phyloP scores from a whole-genome alignment of 2,329 filamentous ascomycete species.

The Orbilia ellipsospora region DNA sequence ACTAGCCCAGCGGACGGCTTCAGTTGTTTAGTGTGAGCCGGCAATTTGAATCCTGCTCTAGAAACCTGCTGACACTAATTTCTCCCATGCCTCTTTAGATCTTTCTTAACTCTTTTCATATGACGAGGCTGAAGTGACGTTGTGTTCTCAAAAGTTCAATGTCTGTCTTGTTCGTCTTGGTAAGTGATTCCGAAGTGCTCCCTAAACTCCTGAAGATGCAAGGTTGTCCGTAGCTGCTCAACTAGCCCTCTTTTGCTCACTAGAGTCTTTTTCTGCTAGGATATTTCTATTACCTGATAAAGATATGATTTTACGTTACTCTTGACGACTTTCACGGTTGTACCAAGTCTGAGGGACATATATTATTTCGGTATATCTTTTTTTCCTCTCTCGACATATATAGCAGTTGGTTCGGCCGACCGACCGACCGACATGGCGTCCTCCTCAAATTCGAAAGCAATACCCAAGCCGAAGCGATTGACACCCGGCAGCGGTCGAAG shows the following conservation, averaged over 20 bases:
- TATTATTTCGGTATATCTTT: slow-evolving; percentile 1
- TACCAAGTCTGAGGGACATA: neutral
- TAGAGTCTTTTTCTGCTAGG: slow-evolving; percentile 1
- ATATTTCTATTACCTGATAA: slow-evolving; percentile 20
- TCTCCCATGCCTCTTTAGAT: slow-evolving; percentile 15
- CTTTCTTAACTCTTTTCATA: slow-evolving; percentile 1
- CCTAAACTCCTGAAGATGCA: slow-evolving; percentile 23
- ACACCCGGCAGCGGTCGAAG: slow-evolving; percentile 9
- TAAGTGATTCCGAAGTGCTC: slow-evolving; percentile 48
- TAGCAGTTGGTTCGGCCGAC: neutral
- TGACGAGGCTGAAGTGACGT: slow-evolving; percentile 25
- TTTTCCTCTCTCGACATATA: neutral
- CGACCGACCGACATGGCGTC: slow-evolving; percentile 38
- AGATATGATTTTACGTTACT: slow-evolving; percentile 28
- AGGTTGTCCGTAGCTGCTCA: slow-evolving; percentile 22
- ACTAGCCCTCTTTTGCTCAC: neutral
- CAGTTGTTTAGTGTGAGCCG: neutral
- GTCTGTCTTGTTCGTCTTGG: slow-evolving; percentile 18
- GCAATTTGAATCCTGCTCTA: neutral
- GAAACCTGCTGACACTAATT: neutral
- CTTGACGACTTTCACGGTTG: slow-evolving; percentile 28
- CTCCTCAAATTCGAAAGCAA: slow-evolving; percentile 27
- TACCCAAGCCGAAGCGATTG: slow-evolving; percentile 26
- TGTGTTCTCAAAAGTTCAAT: slow-evolving; percentile 4
- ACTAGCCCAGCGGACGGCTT: slow-evolving; percentile 1